Evolutionary conservation across 345 rosid genomes (phyloP), one percentile per base, ranked within the genome.

Genomic region (Citrus mangshanensis): DNA sequence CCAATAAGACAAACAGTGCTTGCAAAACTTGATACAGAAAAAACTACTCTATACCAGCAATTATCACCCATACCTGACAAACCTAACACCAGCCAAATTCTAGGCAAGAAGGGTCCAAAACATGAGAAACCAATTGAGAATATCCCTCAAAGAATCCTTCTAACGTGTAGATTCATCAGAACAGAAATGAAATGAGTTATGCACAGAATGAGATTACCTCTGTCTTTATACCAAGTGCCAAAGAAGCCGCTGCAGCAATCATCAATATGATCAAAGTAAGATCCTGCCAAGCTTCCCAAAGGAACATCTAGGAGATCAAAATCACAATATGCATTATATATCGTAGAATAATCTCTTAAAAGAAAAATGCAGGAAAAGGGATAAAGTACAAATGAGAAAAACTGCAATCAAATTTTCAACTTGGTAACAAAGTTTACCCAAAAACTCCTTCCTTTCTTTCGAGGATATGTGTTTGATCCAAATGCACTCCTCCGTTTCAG

Each of bases 401-500:
- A 25, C 38, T 1, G 4, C 6, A 64, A 49, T 28, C 6, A 54
- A n/a, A 76, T 6, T 22, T 67, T 55, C 55, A 67, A 58, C 13
- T 35, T 73, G 49, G 38, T 67, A 4, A 54, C 32, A 28, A 19
- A 66, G 63, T 66, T 67, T 82, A 96, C 99, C 97, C 92, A 92
- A 81, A 96, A 96, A 78, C 90, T 87, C 81, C 98, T 87, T 78
- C 99, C 98, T 80, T 94, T 96, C 81, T 91, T 94, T 63, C 71
- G 90, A 54, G 99, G 99, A 84, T 96, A 96, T 49, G 97, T 93
- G 85, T 96, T 96, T 73, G 97, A 85, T 64, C 99, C 99, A 91
- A 90, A 96, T 73, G 77, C 85, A 79, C 79, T 85, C 82, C 78
- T 88, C 76, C 98, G 89, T 73, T 87, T 89, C 74, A 83, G 67